A percentile compares a stretch with the other conserved stretches of the same genome.
Evolutionary conservation across 805 yeast species (phyloP).

Genomic region (Ogataea corticis): DNA sequence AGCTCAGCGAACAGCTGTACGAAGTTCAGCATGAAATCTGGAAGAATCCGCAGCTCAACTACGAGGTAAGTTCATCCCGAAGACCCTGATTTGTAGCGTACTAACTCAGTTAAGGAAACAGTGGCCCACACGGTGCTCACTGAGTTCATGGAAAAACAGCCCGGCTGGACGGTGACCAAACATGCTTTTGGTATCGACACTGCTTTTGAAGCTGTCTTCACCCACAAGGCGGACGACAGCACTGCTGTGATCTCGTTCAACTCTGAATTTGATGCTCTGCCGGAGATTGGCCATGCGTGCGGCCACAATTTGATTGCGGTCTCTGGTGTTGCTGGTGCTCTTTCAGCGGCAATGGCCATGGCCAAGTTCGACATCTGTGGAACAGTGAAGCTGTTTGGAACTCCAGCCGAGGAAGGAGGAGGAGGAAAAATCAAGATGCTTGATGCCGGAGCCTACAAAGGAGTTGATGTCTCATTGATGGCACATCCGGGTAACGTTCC

Average conservation of each 20-base stretch:
- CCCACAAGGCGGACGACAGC: constrained; percentile 11
- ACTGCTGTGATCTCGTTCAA: constrained; percentile 26
- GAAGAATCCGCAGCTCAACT: constrained; percentile 23
- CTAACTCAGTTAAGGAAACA: constrained; percentile 17
- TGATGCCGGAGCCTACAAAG: constrained; percentile 30
- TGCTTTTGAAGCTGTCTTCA: constrained; percentile 22
- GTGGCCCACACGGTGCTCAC: constrained; percentile 29
- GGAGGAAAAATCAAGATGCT: constrained; percentile 30
- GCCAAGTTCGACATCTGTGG: constrained; percentile 26
- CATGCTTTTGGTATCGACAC: constrained; percentile 30
- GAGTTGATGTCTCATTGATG: constrained; percentile 29
- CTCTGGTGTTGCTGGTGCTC: constrained; percentile 23
- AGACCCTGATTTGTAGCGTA: not conserved
- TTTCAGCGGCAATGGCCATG: constrained; percentile 24
- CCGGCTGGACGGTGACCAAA: constrained; percentile 28
- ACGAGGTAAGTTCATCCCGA: constrained; percentile 11
- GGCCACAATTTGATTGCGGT: constrained; percentile 34
- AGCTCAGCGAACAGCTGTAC: constrained; percentile 10
- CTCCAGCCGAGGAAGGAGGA: constrained; percentile 34
- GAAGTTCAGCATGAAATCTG: constrained; percentile 21
- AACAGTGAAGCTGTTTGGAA: constrained; percentile 31
- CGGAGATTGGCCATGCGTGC: constrained; percentile 34
- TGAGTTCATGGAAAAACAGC: constrained; percentile 21
- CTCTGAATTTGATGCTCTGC: constrained; percentile 33
- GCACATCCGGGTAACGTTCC: constrained; percentile 24